Evolutionary conservation across 768 basidiomycete genomes (phyloP).

Genomic region (Ramaria rubella): DNA sequence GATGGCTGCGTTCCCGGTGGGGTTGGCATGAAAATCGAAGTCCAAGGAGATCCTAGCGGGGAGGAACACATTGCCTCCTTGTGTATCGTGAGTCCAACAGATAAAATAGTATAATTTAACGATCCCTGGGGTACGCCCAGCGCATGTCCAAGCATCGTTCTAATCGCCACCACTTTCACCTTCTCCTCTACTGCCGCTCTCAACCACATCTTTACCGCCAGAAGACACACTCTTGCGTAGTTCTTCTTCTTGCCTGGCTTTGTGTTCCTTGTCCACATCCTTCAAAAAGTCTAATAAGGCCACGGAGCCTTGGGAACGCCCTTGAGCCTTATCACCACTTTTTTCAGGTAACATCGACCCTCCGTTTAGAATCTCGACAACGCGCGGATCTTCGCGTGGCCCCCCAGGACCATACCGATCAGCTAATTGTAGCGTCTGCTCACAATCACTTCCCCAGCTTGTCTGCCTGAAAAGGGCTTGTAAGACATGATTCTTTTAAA

Average conservation of each 20-base stretch:
- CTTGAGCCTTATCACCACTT: background rate
- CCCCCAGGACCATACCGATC: conserved; percentile 17
- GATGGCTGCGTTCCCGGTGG: conserved; percentile 75
- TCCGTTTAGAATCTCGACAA: conserved; percentile 16
- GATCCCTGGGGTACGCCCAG: background rate
- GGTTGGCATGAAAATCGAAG: conserved; percentile 57
- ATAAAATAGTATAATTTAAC: background rate
- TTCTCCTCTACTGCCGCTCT: background rate
- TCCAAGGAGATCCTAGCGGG: conserved; percentile 33
- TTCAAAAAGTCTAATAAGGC: conserved; percentile 15
- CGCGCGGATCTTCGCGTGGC: conserved; percentile 14
- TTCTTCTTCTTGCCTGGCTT: background rate
- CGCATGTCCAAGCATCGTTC: background rate
- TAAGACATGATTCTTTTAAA: conserved; percentile 13
- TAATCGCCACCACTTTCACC: background rate
- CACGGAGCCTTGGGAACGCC: conserved; percentile 13
- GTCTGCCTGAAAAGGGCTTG: conserved; percentile 18
- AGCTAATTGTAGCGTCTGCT: conserved; percentile 16
- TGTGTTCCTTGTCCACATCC: conserved; percentile 15
- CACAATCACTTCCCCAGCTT: conserved; percentile 19
- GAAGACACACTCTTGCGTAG: background rate
- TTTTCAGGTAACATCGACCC: conserved; percentile 17
- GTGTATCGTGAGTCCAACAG: conserved; percentile 8
- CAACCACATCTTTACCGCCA: background rate
- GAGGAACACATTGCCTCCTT: conserved; percentile 15